These are phyloP conservation scores for Leavenworthia alabamica DNA, from an alignment of 345 rosid genomes.

Conservation along the genomic window DNA sequence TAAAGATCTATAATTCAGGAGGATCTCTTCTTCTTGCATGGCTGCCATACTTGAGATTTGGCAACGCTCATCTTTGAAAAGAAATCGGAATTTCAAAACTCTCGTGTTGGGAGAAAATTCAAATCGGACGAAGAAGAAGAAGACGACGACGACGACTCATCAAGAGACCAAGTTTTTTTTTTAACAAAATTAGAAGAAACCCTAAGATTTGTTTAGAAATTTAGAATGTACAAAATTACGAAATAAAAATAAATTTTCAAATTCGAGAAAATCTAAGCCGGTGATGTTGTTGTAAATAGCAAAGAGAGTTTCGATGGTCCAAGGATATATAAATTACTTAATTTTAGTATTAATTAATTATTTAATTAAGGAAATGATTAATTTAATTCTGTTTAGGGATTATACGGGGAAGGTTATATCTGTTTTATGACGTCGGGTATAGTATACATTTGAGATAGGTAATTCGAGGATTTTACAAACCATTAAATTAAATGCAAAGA, in stretches of 20 bases:
- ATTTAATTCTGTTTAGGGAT: conserved; percentile 2
- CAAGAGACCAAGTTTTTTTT: neutral
- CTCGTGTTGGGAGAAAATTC: conserved; percentile 23
- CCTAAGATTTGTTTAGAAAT: too few relatives aligned
- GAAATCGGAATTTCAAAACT: neutral
- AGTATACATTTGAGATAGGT: neutral
- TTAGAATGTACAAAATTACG: too few relatives aligned
- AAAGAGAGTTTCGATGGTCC: neutral
- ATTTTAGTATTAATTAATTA: neutral
- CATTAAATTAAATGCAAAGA: too few relatives aligned
- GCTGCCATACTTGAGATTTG: conserved; percentile 98
- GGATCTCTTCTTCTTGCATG: conserved; percentile 93
- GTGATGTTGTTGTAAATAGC: too few relatives aligned
- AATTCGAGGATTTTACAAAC: too few relatives aligned
- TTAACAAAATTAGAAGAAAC: too few relatives aligned
- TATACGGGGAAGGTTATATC: conserved; percentile 34
- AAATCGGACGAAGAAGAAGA: conserved; percentile 24
- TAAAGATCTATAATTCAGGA: conserved; percentile 38
- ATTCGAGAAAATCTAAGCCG: too few relatives aligned
- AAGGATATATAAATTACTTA: neutral
- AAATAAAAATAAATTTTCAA: too few relatives aligned
- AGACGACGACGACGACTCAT: conserved; percentile 22
- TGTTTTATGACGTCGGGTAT: neutral
- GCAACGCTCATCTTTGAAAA: conserved; percentile 47
- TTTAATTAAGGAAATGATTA: neutral